phyloP scores from a whole-genome alignment of 805 yeast genomes.

The Candida nemodendra region DNA sequence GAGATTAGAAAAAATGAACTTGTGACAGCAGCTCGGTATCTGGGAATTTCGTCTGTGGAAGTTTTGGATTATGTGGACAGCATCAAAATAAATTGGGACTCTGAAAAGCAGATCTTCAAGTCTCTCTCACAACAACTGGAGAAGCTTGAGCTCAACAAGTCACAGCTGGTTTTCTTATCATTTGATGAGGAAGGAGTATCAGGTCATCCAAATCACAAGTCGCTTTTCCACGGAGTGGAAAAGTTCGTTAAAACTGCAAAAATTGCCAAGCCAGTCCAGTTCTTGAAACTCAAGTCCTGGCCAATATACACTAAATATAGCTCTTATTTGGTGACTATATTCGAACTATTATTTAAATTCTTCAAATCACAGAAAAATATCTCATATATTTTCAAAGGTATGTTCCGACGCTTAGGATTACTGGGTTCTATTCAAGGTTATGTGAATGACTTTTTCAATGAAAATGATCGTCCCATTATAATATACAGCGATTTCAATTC shows the following conservation, averaged over 20 bases:
- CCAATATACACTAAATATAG: constrained; percentile 45
- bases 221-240: constrained; percentile 53
- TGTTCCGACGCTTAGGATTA: not conserved
- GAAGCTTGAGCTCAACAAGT: constrained; percentile 15
- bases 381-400: not conserved
- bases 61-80: constrained; percentile 65
- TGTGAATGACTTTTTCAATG: not conserved
- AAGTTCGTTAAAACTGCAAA: constrained; percentile 28
- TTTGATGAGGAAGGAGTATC: constrained; percentile 86
- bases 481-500: constrained; percentile 40
- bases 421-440: not conserved
- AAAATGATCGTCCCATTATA: constrained; percentile 29
- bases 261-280: constrained; percentile 4
- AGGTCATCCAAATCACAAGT: constrained; percentile 80
- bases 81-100: constrained; percentile 66
- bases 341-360: constrained; percentile 32
- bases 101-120: constrained; percentile 35
- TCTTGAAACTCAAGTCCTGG: constrained; percentile 35
- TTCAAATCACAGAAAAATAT: constrained; percentile 3
- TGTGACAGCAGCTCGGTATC: constrained; percentile 46
- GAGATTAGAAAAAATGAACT: constrained; percentile 60
- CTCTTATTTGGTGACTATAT: constrained; percentile 41
- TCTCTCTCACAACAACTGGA: constrained; percentile 31
- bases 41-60: constrained; percentile 48
- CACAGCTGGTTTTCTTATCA: constrained; percentile 53